Base-by-base conservation (phyloP, 257 asterid species). In the Solanum tarijense region DNA sequence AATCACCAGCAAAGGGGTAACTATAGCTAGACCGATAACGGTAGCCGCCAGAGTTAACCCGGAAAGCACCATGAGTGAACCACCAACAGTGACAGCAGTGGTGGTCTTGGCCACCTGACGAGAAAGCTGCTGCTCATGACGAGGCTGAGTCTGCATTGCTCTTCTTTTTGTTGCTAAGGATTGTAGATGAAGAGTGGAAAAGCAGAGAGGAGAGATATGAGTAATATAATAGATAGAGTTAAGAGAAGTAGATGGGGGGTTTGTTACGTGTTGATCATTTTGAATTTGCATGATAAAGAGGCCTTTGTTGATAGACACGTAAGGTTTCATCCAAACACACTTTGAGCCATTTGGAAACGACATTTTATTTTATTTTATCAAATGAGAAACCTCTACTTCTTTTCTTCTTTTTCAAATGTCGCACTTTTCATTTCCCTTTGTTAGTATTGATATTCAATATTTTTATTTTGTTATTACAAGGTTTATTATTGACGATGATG, bases 61-160 rank as follows among this genome's bases (percentile, higher is more conserved):
- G 21, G 99, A 95, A 9, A 96, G 93, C 87, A 94, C 93, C 96
- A 95, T 94, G 41, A 96, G 96, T 1, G 98, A 94, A 14, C 98
- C 98, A 48, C 98, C 99, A 2, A 96, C 86, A 21, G 99, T 94
- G 41, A 95, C 96, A 55, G 99, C 99, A 48, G 99, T 95, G 89
- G 99, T 93, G 87, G 98, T 92, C 83, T 94, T 96, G 55, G 96
- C 98, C 86, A 95, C 96, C 89, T 94, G 95, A 87, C 86, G 96
- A 68, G 96, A 87, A 5, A 94, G 92, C 88, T 92, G 95, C 23
- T 91, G 92, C 11, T 62, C 95, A 46, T 83, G 93, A 76, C 88
- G 93, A 2, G 73, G 87, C 29, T 48, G 90, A 14, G 78, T 76
- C 52, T 71, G 89, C 69, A 31, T 39, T 25, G 1, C 78, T 27